A percentile compares a stretch with the other conserved stretches of the same genome.
Conservation (phyloP, 2,329 filamentous ascomycete species). For the Biscogniauxia sp. region DNA sequence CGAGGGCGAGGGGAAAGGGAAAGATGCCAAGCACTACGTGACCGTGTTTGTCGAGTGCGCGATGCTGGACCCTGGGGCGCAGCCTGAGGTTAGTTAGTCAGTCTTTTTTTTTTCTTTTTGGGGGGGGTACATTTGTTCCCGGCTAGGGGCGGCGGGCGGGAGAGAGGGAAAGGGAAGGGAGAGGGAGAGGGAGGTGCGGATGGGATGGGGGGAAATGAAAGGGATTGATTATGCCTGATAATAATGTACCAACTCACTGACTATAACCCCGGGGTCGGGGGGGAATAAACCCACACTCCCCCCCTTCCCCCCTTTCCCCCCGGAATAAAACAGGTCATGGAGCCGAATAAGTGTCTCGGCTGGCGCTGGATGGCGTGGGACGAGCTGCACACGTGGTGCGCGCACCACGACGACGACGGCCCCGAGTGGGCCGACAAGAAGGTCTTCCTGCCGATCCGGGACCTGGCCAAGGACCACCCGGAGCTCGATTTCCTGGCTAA, state of each 20-base stretch:
- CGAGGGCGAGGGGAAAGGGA: too few relatives aligned
- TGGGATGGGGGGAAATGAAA: too few relatives aligned
- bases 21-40: slow-evolving; percentile 71
- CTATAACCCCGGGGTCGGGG: too few relatives aligned
- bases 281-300: too few relatives aligned
- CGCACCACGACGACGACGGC: slow-evolving; percentile 25
- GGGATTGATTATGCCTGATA: too few relatives aligned
- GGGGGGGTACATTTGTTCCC: too few relatives aligned
- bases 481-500: slow-evolving; percentile 7
- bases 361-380: slow-evolving; percentile 51
- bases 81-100: slow-evolving; percentile 52
- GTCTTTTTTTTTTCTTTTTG: background rate
- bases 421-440: slow-evolving; percentile 28
- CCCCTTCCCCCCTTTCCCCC: too few relatives aligned
- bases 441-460: slow-evolving; percentile 38
- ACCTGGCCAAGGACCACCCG: slow-evolving; percentile 21
- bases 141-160: too few relatives aligned
- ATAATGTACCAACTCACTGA: too few relatives aligned
- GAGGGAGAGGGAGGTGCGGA: too few relatives aligned
- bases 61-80: slow-evolving; percentile 43
- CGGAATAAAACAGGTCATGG: slow-evolving; percentile 38
- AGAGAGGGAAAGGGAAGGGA: too few relatives aligned
- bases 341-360: slow-evolving; percentile 49
- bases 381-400: slow-evolving; percentile 36
- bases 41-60: slow-evolving; percentile 65